phyloP scores from a whole-genome alignment of 2,329 filamentous ascomycete genomes.

The Gyromitra esculenta region DNA sequence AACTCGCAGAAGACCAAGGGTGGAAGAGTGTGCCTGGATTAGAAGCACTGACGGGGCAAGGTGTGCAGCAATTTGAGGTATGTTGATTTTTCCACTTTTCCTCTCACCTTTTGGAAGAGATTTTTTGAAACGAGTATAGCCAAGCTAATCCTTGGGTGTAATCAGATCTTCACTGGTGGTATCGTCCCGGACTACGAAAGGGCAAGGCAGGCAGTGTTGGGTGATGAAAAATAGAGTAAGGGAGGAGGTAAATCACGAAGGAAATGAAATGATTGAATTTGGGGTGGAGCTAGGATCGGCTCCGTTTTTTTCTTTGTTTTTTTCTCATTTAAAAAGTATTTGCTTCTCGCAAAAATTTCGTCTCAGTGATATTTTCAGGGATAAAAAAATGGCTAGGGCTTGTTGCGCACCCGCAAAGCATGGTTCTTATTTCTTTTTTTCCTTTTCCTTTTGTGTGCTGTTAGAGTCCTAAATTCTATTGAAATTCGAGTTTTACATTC shows the following conservation, averaged over 20 bases:
- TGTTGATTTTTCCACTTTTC: background rate
- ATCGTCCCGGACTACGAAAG: conserved; percentile 51
- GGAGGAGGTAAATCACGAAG: background rate
- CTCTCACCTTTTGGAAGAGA: background rate
- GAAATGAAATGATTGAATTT: background rate
- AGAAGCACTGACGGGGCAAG: conserved; percentile 85
- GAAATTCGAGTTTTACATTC: too few species aligned
- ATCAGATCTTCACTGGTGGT: conserved; percentile 51
- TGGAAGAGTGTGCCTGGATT: conserved; percentile 88
- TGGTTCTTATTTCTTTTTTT: background rate
- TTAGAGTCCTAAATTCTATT: background rate
- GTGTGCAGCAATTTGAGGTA: conserved; percentile 54
- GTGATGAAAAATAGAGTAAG: conserved; percentile 26
- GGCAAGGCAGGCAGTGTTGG: conserved; percentile 50
- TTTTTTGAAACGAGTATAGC: background rate
- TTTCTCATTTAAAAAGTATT: conserved; percentile 1
- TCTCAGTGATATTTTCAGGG: background rate
- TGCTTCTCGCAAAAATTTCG: background rate
- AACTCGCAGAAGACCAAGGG: conserved; percentile 77
- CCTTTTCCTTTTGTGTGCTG: background rate
- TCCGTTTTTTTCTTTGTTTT: background rate
- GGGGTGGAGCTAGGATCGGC: background rate
- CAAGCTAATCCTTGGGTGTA: conserved; percentile 18
- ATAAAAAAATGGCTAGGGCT: background rate
- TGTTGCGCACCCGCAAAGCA: background rate